phyloP scores from a whole-genome alignment of 2,329 filamentous ascomycete genomes.

The Cladophialophora immunda region DNA sequence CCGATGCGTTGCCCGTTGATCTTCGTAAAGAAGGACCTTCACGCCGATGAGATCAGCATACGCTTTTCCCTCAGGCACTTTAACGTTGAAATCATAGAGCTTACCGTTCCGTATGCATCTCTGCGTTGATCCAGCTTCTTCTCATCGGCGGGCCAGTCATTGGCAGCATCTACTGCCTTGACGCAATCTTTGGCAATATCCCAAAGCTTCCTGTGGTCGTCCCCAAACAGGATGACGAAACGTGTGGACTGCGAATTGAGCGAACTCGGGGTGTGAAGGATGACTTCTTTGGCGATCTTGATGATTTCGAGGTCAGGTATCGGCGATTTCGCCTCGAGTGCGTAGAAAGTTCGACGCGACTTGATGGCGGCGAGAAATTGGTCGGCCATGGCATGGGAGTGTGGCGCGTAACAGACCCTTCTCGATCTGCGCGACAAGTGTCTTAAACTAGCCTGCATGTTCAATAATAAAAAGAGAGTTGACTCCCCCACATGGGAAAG shows the following conservation, averaged over 20 bases:
- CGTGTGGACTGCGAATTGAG: slow-evolving; percentile 91
- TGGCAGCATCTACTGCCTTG: not conserved
- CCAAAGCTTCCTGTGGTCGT: slow-evolving; percentile 89
- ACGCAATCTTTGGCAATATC: slow-evolving; percentile 59
- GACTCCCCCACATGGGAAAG: not conserved
- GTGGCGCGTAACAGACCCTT: too few relatives aligned
- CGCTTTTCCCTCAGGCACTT: too few relatives aligned
- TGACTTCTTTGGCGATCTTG: slow-evolving; percentile 26
- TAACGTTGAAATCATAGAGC: too few relatives aligned
- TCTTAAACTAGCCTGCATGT: too few relatives aligned
- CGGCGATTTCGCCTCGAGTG: slow-evolving; percentile 14
- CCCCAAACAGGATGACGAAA: slow-evolving; percentile 77
- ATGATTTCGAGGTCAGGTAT: slow-evolving; percentile 18
- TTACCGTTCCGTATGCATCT: slow-evolving; percentile 9
- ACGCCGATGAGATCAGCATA: not conserved
- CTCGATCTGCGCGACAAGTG: too few relatives aligned
- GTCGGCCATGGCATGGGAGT: slow-evolving; percentile 2
- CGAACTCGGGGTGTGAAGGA: slow-evolving; percentile 64
- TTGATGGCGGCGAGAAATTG: slow-evolving; percentile 24
- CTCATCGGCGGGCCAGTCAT: not conserved
- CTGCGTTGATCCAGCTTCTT: slow-evolving; percentile 8
- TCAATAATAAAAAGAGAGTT: too few relatives aligned
- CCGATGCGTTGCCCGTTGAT: not conserved
- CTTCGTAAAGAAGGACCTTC: slow-evolving; percentile 11
- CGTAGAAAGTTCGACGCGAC: slow-evolving; percentile 25